phyloP scores from a whole-genome alignment of 2,329 filamentous ascomycete genomes.

The Microdochium trichocladiopsis region DNA sequence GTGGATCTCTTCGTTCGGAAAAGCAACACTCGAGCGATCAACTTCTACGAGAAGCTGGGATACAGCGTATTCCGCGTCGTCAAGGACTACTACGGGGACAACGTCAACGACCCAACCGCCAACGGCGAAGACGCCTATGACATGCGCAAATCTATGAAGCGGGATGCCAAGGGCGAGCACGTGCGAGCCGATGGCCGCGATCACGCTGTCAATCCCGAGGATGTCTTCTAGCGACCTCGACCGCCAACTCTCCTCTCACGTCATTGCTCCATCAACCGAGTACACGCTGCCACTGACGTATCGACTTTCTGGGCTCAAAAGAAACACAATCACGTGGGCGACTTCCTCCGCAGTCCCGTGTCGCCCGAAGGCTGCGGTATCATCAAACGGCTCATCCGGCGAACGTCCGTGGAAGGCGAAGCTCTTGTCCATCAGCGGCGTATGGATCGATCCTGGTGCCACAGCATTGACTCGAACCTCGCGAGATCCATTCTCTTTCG shows the following conservation, averaged over 20 bases:
- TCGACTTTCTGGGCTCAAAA: conserved; percentile 37
- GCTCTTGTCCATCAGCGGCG: conserved; percentile 38
- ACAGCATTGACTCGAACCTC: conserved; percentile 40
- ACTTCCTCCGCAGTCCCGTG: conserved; percentile 39
- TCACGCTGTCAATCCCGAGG: conserved; percentile 69
- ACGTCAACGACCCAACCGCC: conserved; percentile 56
- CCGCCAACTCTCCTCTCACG: conserved; percentile 3
- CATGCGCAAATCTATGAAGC: conserved; percentile 86
- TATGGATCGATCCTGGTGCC: conserved; percentile 40
- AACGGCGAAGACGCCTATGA: conserved; percentile 84
- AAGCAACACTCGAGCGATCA: conserved; percentile 81
- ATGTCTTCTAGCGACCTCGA: conserved; percentile 61
- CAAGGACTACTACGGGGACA: conserved; percentile 87
- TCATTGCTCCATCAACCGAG: conserved; percentile 35
- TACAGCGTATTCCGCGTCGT: conserved; percentile 88
- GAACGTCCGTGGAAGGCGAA: conserved; percentile 27
- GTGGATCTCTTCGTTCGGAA: conserved; percentile 90
- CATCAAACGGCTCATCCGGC: conserved; percentile 30
- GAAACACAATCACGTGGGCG: conserved; percentile 36
- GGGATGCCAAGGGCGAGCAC: conserved; percentile 70
- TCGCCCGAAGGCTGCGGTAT: conserved; percentile 33
- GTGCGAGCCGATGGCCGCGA: conserved; percentile 75
- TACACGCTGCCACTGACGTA: conserved; percentile 40
- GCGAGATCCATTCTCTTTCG: conserved; percentile 23
- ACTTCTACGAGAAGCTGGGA: conserved; percentile 84